A percentile compares a stretch with the other conserved stretches of the same genome.
Evolutionary conservation across 495 filamentous ascomycete species (phyloP).

Genomic region (Penicillium coprophilum): DNA sequence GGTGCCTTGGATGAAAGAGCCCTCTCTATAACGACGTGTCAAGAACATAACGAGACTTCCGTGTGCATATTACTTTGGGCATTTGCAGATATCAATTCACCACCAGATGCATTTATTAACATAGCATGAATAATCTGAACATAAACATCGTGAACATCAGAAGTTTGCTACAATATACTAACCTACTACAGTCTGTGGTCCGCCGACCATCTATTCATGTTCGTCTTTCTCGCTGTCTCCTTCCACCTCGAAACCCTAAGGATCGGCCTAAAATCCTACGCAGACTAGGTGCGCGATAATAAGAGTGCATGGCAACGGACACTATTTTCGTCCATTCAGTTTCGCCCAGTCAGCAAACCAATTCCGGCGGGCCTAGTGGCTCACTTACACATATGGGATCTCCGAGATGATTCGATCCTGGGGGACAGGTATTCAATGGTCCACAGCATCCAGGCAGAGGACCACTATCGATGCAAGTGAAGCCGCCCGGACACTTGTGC

Average conservation of each 20-base stretch:
- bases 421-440: conserved; percentile 17
- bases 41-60: background rate
- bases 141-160: background rate
- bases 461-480: conserved; percentile 17
- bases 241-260: background rate
- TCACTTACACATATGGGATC: conserved; percentile 26
- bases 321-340: conserved; percentile 15
- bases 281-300: conserved; percentile 8
- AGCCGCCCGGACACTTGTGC: conserved; percentile 18
- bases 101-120: conserved; percentile 2
- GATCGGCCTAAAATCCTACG: conserved; percentile 7
- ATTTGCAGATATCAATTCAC: conserved; percentile 2
- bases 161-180: background rate
- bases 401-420: conserved; percentile 15
- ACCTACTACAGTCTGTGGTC: background rate
- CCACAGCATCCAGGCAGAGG: conserved; percentile 24
- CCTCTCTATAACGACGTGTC: background rate
- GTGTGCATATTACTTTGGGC: background rate
- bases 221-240: background rate
- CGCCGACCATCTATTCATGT: background rate
- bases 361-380: background rate
- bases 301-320: conserved; percentile 15
- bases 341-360: background rate
- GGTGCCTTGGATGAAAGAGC: conserved; percentile 34
- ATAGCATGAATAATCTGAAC: conserved; percentile 5